Evolutionary conservation across 2,329 filamentous ascomycete species (phyloP), one percentile per base, ranked within the genome.

Genomic region (Talaromyces islandicus): DNA sequence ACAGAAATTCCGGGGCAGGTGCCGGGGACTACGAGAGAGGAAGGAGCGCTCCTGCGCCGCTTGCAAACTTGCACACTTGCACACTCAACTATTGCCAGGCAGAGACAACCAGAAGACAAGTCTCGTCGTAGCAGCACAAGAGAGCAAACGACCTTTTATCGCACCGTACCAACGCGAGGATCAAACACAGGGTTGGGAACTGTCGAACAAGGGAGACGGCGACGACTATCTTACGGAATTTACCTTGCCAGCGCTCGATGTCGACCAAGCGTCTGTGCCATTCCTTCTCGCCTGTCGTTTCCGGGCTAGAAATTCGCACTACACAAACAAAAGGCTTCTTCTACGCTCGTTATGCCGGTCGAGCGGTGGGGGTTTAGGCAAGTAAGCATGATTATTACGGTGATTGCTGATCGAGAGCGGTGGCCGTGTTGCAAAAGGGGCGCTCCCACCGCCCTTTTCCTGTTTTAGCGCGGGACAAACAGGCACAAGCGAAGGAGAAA

Each of bases 41-140:
- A 35, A 46, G 38, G 58, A 29, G 30, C 38, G 51, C 54, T 21
- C 54, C 54, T 51, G 46, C 59, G 59, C 56, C 58, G 52, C 48
- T 56, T 46, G 17, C 19, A 27, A 27, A 3, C 6, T 27, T 27
- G 17, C 19, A 30, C 2, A 7, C 7, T 7, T 29, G 19, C 30
- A 30, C 4, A 14, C 32, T 35, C 32, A 14, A 12, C 12, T 12
- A 32, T 3, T 32, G 30, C 3, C 30, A 32, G 9, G 3, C 30
- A 32, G 30, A n/a, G 25, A 30, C 29, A 30, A 2, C 6, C 29
- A 30, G 10, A 30, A 30, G 9, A n/a, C 38, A 41, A 41, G n/a
- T 19, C 38, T 30, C 29, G 10, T 27, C 29, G 29, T 9, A 27
- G 29, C 29, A 35, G 12, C 32, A 14, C 32, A 38, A 38, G 17